Evolutionary conservation across 1,284 basidiomycete genomes (phyloP), one percentile per base, ranked within the genome.

Genomic region (Ganoderma sp.): DNA sequence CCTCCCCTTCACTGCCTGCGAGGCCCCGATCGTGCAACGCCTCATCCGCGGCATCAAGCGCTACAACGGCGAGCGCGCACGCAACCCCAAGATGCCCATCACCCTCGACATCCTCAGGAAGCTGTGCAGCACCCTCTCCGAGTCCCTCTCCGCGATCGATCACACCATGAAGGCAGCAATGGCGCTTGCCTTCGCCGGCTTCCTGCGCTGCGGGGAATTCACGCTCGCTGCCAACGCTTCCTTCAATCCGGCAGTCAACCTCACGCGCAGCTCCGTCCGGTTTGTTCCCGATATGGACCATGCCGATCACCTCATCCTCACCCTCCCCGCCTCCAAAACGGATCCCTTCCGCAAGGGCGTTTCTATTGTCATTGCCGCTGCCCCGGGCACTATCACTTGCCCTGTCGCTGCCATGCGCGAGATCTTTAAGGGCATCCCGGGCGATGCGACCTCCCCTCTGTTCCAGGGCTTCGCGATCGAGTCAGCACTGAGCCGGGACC

Each of bases 281-380:
- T 80, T 80, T 63, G 25, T 61, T 74, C 17, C 77, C 77, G 15
- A 71, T 67, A 3, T 60, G 75, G 70, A 73, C 0, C 39, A 71
- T 1, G 69, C 78, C 17, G 74, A 73, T 14, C 73, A 79, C 56
- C 45, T 80, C 19, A 63, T 69, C 6, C 74, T 83, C 19, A 73
- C 75, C 10, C 71, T 82, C 10, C 80, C 80, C 0, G 75, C 76
- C 0, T 82, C 80, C 1, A 83, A 83, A 67, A 82, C 81, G 0
- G 81, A 82, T 65, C 80, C 80, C 0, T 82, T 81, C 67, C 75
- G 77, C 2, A 75, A 75, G 61, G 81, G 81, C 3, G 73, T 79
- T 39, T 67, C 77, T 0, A 71, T 81, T 39, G 32, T 74, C 17
- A 72, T 81, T 17, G 73, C 78, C 0, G 69, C 67, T 0, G 77